Base-by-base conservation (phyloP, 2,329 filamentous ascomycete genomes). In the Phialocephala sp. region DNA sequence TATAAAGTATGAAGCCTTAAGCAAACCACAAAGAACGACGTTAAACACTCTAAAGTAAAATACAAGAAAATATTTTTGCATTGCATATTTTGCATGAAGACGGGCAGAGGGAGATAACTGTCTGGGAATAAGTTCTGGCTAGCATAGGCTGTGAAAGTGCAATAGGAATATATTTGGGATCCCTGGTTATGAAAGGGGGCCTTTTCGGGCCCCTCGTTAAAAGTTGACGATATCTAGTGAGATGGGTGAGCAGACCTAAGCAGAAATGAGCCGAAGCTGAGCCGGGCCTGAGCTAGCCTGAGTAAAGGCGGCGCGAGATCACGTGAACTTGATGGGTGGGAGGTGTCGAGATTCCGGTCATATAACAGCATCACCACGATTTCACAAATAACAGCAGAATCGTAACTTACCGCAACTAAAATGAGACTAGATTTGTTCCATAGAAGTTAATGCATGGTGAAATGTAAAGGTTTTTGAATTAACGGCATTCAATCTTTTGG, bases 261-360 rank as follows among this genome's bases (percentile, higher is more conserved):
- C n/a, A n/a, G n/a, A n/a, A n/a, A n/a, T n/a, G n/a, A n/a, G n/a
- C n/a, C n/a, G n/a, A n/a, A n/a, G n/a, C n/a, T n/a, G n/a, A n/a
- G n/a, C n/a, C n/a, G n/a, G n/a, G n/a, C n/a, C n/a, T n/a, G n/a
- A n/a, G n/a, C n/a, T 47, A 45, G 58, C 59, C 59, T 68, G 59
- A 68, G 61, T 36, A 67, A 67, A 68, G 65, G 65, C 67, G 65
- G 67, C 61, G 58, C 41, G 27, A 58, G 61, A 52, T 65, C 61
- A 68, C 65, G 50, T 63, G 61, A 59, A 43, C 57, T 47, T 50
- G 55, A 57, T 50, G 61, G 66, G 54, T 68, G 61, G 59, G 61
- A 68, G 47, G 66, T 59, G 59, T 62, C 62, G 63, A 62, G 62
- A 67, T 64, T 67, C 41, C 63, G 66, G 62, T 59, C 55, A 64